Evolutionary conservation across 768 basidiomycete genomes (phyloP), one percentile per base, ranked within the genome.

Genomic region (Boletus rex-veris): DNA sequence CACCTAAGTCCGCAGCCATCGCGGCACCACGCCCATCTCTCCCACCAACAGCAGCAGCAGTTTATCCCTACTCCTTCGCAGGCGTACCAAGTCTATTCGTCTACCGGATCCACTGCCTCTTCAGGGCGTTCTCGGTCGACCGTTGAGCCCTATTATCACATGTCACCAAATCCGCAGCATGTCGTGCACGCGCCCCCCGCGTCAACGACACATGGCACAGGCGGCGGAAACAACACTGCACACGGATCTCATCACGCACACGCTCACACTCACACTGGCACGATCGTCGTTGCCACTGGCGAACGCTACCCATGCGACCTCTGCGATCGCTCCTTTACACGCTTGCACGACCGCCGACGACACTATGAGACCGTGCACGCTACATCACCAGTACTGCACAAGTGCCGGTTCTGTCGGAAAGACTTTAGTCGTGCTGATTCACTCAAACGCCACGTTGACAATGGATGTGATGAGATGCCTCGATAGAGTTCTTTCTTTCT

Each of bases 401-500:
- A 77, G 48, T 91, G 90, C 71, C 79, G 78, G 26, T 84, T 76
- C 66, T 91, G 90, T 70, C 77, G 79, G 61, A 90, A 90, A 71
- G 84, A 84, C 64, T 90, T 90, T 67, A 88, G 86, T 73, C 82
- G 90, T 68, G 79, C 73, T 45, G 87, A 88, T 72, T 91, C 90
- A 54, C 75, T 90, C 59, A 92, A 90, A 72, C 78, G 90, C 66
- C 90, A 92, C 71, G 61, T 86, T 49, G 88, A 91, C 75, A 88
- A 90, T 60, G 88, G 88, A 47, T 88, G 87, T 73, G 84, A 85
- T 67, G 82, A 84, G 66, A 79, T 78, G 75, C 76, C 78, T 52
- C 70, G 67, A 66, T 70, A 70, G 59, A 60, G 55, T 58, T 59
- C 54, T 41, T 35, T 15, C 21, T 48, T 43, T 31, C 15, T 45